Evolutionary conservation across 192 early-diverging fungal species (phyloP).

Genomic region (Spinellus fusiger): DNA sequence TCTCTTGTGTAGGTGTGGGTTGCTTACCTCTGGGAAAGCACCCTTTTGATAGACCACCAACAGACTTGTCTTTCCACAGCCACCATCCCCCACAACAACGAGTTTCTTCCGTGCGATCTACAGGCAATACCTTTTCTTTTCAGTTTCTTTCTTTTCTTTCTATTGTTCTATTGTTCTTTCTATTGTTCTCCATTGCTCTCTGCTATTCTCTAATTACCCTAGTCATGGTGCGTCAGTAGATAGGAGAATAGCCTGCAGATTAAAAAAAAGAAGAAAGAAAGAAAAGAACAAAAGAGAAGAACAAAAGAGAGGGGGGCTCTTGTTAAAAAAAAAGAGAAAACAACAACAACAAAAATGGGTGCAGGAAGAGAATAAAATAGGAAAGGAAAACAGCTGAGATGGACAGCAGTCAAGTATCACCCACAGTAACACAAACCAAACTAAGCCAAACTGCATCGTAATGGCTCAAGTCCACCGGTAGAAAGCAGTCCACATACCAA

Average conservation of each 20-base stretch:
- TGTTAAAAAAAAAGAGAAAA: conserved; percentile 4
- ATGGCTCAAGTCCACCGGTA: no score
- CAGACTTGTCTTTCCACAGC: conserved; percentile 74
- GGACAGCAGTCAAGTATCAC: background rate
- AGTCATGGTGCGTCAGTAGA: conserved; percentile 3
- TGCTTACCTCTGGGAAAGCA: conserved; percentile 71
- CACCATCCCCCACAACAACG: conserved; percentile 79
- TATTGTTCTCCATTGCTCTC: background rate
- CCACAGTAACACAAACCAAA: background rate
- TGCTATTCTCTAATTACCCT: conserved; percentile 1
- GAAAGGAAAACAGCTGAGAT: background rate
- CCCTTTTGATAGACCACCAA: conserved; percentile 69
- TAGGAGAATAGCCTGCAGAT: background rate
- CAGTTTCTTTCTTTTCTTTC: background rate
- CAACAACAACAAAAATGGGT: conserved; percentile 1
- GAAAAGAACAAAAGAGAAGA: background rate
- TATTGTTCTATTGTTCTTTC: background rate
- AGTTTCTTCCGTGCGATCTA: conserved; percentile 52
- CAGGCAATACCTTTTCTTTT: background rate
- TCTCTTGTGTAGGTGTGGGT: background rate
- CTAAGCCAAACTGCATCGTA: background rate
- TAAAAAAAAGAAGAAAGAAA: conserved; percentile 7
- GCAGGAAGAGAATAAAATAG: background rate
- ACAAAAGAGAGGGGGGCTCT: conserved; percentile 4
- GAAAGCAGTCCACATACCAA: no score